phyloP scores from a whole-genome alignment of 2,329 filamentous ascomycete genomes.

The Dactylellina sp. region DNA sequence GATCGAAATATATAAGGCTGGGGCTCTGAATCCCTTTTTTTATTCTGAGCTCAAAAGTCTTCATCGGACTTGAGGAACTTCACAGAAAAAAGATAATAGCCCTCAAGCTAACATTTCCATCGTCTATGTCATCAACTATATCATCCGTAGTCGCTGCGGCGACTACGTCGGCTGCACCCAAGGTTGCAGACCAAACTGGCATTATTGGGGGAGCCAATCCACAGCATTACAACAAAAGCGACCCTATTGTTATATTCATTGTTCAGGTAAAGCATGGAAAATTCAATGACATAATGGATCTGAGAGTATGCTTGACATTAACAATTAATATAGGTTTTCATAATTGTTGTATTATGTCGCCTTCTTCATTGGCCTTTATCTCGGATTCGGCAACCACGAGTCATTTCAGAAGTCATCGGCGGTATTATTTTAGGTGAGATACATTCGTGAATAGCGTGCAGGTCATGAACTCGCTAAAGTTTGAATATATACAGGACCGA shows the following conservation, averaged over 20 bases:
- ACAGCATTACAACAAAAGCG: conserved; percentile 74
- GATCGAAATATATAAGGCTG: no score
- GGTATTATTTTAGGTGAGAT: conserved; percentile 74
- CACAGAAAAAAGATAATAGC: background rate
- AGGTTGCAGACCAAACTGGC: conserved; percentile 72
- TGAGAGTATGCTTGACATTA: background rate
- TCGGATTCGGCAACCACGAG: conserved; percentile 80
- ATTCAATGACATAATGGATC: background rate
- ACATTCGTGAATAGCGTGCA: background rate
- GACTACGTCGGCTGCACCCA: conserved; percentile 58
- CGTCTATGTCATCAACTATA: conserved; percentile 23
- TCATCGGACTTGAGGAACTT: no score
- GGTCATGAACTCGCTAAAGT: background rate
- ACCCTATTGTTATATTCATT: conserved; percentile 80
- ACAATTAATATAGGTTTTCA: conserved; percentile 68
- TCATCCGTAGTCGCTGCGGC: conserved; percentile 45
- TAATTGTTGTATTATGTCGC: conserved; percentile 81
- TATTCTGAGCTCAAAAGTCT: background rate
- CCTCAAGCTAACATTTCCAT: background rate
- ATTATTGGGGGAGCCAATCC: conserved; percentile 79
- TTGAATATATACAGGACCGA: conserved; percentile 71
- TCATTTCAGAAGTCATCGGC: conserved; percentile 85
- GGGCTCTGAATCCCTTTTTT: no score
- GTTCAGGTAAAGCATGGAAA: conserved; percentile 71
- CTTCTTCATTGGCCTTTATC: conserved; percentile 80